Evolutionary conservation across 106 monocot species (phyloP), one percentile per base, ranked within the genome.

Genomic region (Dendrobium huoshanense): DNA sequence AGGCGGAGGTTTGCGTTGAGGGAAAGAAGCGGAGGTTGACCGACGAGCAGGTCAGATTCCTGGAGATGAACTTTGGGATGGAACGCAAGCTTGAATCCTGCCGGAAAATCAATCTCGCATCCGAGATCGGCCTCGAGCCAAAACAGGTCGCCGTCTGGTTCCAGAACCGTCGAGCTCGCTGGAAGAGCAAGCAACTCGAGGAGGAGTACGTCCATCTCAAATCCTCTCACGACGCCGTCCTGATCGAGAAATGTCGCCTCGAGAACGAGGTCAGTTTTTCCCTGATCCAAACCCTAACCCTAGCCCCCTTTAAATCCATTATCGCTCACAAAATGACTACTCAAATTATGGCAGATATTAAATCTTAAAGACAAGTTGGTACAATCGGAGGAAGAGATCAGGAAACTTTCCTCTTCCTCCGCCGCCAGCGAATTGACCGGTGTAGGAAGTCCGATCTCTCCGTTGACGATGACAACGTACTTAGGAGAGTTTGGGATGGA

Each of bases 131-230:
- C 10, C 83, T 92, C 55, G 92, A 92, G 48, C 90, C 90, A 2
- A 92, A 92, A 42, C 92, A 92, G 65, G 92, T 92, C 3, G 87
- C 92, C 19, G 90, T 92, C n/a, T 92, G 92, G 92, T 92, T 92
- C 72, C 92, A 90, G 83, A 92, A 92, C 83, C 70, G 92, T 51
- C 79, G 92, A 18, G 92, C 92, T 0, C 58, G 92, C 18, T 88
- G 88, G 90, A 92, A 92, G 88, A 92, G 68, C 87, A 92, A 92
- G 84, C 89, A 88, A 64, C 43, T 92, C 2, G 92, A 92, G 78
- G 90, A 90, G 41, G 92, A 88, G 83, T 90, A 86, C 79, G 1
- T 48, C 41, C 84, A 86, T 82, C 87, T 90, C 73, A 88, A 85
- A 77, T 67, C 89, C 24, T 65, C 61, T 10, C 89, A 86, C 49